Percentiles rank a stretch among this genome's conserved stretches.
Conservation (phyloP, 495 filamentous ascomycete genomes). For the Xylaria bambusicola region DNA sequence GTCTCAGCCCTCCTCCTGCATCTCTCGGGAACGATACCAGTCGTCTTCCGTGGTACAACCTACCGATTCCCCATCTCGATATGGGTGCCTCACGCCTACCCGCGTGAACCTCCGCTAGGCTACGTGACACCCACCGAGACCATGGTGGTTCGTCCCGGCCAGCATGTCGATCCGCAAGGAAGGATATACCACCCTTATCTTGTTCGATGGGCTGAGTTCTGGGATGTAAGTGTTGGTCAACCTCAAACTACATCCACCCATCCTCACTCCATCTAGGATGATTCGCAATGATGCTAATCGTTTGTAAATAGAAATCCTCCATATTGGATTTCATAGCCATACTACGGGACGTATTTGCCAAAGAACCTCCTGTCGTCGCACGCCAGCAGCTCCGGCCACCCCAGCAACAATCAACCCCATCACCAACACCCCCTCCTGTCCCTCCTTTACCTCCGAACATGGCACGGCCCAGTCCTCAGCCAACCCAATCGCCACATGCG, state of each 20-base stretch:
- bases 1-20: slow-evolving; percentile 83
- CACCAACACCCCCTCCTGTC: slow-evolving; percentile 61
- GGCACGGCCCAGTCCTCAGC: slow-evolving; percentile 28
- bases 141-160: slow-evolving; percentile 87
- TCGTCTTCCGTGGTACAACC: slow-evolving; percentile 80
- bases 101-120: slow-evolving; percentile 76
- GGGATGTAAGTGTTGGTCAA: slow-evolving; percentile 72
- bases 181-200: slow-evolving; percentile 95
- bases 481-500: slow-evolving; percentile 20
- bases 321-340: slow-evolving; percentile 79
- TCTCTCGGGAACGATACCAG: slow-evolving; percentile 83
- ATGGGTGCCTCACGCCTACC: slow-evolving; percentile 96
- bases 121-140: slow-evolving; percentile 87
- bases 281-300: slow-evolving; percentile 26
- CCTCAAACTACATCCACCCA: background rate
- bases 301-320: slow-evolving; percentile 67
- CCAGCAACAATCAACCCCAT: slow-evolving; percentile 40
- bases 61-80: slow-evolving; percentile 90
- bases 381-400: slow-evolving; percentile 58
- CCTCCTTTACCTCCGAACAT: slow-evolving; percentile 72
- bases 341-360: slow-evolving; percentile 84
- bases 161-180: slow-evolving; percentile 94
- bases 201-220: slow-evolving; percentile 81
- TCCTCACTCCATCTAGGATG: background rate
- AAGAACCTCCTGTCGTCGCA: slow-evolving; percentile 87